Conservation (phyloP, 768 basidiomycete genomes). For the Hericium rajendrae region DNA sequence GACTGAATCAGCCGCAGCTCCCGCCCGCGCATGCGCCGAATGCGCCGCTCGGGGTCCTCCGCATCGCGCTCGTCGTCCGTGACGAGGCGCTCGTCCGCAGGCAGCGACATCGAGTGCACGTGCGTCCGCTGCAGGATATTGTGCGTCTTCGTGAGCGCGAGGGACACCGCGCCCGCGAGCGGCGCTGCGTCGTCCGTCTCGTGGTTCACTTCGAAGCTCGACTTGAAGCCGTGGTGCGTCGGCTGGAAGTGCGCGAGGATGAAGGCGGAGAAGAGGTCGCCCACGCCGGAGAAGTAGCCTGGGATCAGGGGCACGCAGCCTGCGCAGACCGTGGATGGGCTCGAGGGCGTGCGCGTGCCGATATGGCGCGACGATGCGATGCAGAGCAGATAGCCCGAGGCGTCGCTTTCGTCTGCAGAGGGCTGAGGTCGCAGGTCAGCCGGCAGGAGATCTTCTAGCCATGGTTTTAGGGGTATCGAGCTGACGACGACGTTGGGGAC, state of each 20-base stretch:
- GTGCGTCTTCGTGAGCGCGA: slow-evolving; percentile 67
- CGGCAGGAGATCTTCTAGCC: slow-evolving; percentile 51
- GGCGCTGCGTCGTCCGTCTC: slow-evolving; percentile 21
- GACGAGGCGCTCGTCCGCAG: slow-evolving; percentile 45
- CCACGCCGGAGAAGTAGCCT: slow-evolving; percentile 94
- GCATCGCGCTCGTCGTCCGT: slow-evolving; percentile 76
- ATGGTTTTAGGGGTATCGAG: slow-evolving; percentile 64
- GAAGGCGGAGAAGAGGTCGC: slow-evolving; percentile 92
- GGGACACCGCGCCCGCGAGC: slow-evolving; percentile 52
- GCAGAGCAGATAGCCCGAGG: slow-evolving; percentile 51
- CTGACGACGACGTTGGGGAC: slow-evolving; percentile 89
- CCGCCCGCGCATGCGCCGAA: slow-evolving; percentile 69
- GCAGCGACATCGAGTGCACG: slow-evolving; percentile 41
- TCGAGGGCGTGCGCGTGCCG: slow-evolving; percentile 10
- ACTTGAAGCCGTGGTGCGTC: slow-evolving; percentile 3
- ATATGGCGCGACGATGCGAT: slow-evolving; percentile 52
- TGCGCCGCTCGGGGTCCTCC: slow-evolving; percentile 52
- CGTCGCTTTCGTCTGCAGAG: slow-evolving; percentile 25
- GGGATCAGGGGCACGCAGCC: slow-evolving; percentile 69
- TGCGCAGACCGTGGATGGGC: slow-evolving; percentile 46
- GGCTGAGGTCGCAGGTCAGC: slow-evolving; percentile 25
- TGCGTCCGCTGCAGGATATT: slow-evolving; percentile 60
- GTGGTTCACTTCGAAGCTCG: neutral
- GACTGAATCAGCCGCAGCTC: slow-evolving; percentile 81
- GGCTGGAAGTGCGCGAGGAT: slow-evolving; percentile 70